Percentiles rank a stretch among this genome's conserved stretches.
Conservation (phyloP, 2,329 filamentous ascomycete species). For the Monilinia vaccinii-corymbosi region DNA sequence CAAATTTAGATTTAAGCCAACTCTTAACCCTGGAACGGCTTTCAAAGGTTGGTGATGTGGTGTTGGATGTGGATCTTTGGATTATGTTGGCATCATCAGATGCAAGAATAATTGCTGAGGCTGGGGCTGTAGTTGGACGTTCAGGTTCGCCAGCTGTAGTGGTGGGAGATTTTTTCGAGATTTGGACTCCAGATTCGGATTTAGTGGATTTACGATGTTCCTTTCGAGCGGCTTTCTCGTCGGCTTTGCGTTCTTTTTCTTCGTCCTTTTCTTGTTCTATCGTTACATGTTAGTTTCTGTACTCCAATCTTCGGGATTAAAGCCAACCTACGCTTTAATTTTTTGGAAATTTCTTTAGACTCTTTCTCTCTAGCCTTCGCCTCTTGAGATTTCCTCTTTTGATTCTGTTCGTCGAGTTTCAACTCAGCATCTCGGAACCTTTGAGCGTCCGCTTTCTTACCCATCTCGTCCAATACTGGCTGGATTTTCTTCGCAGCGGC, state of each 20-base stretch:
- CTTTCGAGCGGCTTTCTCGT: conserved; percentile 42
- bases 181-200: conserved; percentile 1
- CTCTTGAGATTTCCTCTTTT: conserved; percentile 48
- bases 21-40: conserved; percentile 31
- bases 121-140: conserved; percentile 9
- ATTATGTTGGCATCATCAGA: conserved; percentile 23
- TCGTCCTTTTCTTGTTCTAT: conserved; percentile 33
- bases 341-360: conserved; percentile 43
- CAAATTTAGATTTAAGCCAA: conserved; percentile 47
- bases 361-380: conserved; percentile 49
- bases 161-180: background rate
- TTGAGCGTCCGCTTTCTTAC: conserved; percentile 65
- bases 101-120: conserved; percentile 15
- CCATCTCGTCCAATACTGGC: conserved; percentile 78
- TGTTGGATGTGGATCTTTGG: conserved; percentile 17
- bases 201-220: conserved; percentile 41
- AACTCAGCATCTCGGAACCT: conserved; percentile 56
- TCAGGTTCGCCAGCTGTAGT: background rate
- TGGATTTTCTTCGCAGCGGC: conserved; percentile 71
- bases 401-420: conserved; percentile 54
- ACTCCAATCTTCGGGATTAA: background rate
- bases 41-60: conserved; percentile 12
- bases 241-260: conserved; percentile 42
- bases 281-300: background rate
- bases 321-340: conserved; percentile 48